phyloP scores from a whole-genome alignment of 176 grass and related monocot genomes.

The Thalia dealbata region DNA sequence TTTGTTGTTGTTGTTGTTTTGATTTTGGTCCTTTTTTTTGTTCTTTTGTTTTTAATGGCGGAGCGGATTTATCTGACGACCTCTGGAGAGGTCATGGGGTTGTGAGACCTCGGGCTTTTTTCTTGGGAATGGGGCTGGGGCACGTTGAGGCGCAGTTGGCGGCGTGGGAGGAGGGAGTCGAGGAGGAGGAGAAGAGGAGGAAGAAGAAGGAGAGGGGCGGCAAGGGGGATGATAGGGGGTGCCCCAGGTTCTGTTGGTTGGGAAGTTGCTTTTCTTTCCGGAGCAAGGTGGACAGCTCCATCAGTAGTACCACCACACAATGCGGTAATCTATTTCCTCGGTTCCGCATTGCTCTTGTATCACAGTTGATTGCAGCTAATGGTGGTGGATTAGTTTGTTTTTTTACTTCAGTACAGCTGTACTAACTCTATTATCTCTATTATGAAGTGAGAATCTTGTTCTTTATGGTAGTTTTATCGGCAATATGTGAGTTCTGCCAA shows the following conservation, averaged over 20 bases:
- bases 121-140: not conserved
- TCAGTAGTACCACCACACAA: slow-evolving; percentile 3
- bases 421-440: not conserved
- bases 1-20: not conserved
- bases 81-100: not conserved
- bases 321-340: not conserved
- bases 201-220: not conserved
- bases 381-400: not conserved
- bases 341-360: not conserved
- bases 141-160: not conserved
- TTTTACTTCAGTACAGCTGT: not conserved
- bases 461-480: not conserved
- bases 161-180: not conserved
- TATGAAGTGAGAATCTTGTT: not conserved
- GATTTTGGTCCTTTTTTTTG: not conserved
- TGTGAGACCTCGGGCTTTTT: not conserved
- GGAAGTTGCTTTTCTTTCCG: not conserved
- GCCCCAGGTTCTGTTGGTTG: not conserved
- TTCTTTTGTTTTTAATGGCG: not conserved
- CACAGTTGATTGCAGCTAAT: not conserved
- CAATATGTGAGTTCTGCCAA: not conserved
- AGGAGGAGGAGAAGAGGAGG: not conserved
- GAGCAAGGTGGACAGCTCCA: slow-evolving; percentile 3
- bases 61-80: not conserved
- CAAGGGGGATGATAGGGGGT: not conserved